Base-by-base conservation (phyloP, 768 basidiomycete species). In the Suillus lakei region DNA sequence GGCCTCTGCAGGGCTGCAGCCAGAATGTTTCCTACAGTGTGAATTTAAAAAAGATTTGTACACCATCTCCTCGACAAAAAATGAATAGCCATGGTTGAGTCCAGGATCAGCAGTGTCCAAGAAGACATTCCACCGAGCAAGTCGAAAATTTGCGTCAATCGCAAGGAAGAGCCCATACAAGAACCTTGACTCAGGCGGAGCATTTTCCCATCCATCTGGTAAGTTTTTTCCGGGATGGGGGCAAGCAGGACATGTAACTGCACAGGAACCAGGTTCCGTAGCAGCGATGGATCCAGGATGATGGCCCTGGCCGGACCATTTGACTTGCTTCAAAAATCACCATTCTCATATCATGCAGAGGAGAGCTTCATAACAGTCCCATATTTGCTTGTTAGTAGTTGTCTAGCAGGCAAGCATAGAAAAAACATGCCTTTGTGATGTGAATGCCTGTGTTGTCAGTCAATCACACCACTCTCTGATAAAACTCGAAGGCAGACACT, bases 401-500 rank as follows among this genome's bases (percentile, higher is more conserved):
- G 46, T 62, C 50, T 53, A 50, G 32, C 71, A 70, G 2, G 12
- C 12, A 39, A 13, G 38, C 1, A 32, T 39, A 13, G 38, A 39
- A 39, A 39, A 39, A 39, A 39, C 38, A 39, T 39, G 38, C 71
- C 30, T 65, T 62, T 16, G 60, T 59, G 3, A n/a, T 26, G 30
- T 26, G 32, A 1, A 69, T 64, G 3, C 77, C 76, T 12, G 71
- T 76, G 60, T 80, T 81, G 55, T 81, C 74, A 0, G 76, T 78
- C 23, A 63, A 41, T 5, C 71, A 64, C 1, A 50, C 66, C 1
- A 82, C 55, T 0, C 71, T 46, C 0, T 65, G 64, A 60, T 80
- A 81, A 64, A 74, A 81, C 41, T 80, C 77, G 44, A 68, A 79
- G 0, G 63, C 70, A 0, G 75, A 78, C 0, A 73, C 43, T 58